Base-by-base conservation (phyloP, 768 basidiomycete genomes). In the Butyriboletus loyo region DNA sequence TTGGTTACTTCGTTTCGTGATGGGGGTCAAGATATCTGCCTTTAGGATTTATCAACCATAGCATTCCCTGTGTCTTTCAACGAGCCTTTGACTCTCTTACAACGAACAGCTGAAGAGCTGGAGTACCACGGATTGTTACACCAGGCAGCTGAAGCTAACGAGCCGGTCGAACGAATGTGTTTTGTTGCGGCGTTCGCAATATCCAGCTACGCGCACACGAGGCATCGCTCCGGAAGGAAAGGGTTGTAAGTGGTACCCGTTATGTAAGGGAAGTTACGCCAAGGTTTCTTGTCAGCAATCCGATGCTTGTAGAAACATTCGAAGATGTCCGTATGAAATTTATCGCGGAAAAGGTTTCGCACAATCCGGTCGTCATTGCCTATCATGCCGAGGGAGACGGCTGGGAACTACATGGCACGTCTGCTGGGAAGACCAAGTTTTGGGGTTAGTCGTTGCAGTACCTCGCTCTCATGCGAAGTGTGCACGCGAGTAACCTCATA, bases 61-160 rank as follows among this genome's bases (percentile, higher is more conserved):
- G 77, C 87, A 2, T 83, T 94, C 53, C 92, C 92, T n/a, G 89
- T 94, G 3, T 81, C 86, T 2, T 95, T 94, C 73, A 95, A 95
- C 58, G 92, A 95, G 60, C 92, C 92, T 28, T 69, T 95, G 32
- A 89, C 87, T 0, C 75, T 95, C 37, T 75, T 93, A 10, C 92
- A 95, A 67, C 77, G 88, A 56, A 76, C 80, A 30, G 91, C 91
- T 0, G 92, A 93, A 69, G 91, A 92, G 66, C 64, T 92, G 13
- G 92, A 94, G 72, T 93, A 93, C 59, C 77, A 80, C 46, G 72
- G 76, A 38, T 71, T 94, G 8, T 73, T 93, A n/a, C 74, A 78
- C 34, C 80, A 84, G 61, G 92, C 90, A 21, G 83, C 77, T 2
- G 67, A 71, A 14, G 65, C 80, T 19, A 66, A 67, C 13, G 84